Evolutionary conservation across 2,329 filamentous ascomycete genomes (phyloP).

Genomic region (Neobulgaria alba): DNA sequence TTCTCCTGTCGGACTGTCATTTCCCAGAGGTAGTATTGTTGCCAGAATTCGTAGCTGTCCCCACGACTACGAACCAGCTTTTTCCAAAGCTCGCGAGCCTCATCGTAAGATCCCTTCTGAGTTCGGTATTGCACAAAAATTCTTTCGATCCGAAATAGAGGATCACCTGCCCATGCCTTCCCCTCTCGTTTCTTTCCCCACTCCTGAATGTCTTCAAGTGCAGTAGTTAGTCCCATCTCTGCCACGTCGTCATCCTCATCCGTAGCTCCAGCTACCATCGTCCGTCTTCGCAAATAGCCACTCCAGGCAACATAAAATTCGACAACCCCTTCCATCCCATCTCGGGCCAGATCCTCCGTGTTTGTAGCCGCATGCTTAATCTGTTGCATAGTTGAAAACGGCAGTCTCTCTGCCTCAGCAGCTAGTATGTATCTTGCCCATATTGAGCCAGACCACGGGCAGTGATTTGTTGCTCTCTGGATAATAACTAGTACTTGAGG

Average conservation of each 20-base stretch:
- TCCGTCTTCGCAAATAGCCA: slow-evolving; percentile 79
- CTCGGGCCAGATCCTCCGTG: slow-evolving; percentile 73
- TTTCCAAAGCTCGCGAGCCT: slow-evolving; percentile 71
- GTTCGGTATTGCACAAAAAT: slow-evolving; percentile 89
- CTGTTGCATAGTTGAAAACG: slow-evolving; percentile 73
- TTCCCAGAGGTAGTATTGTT: slow-evolving; percentile 87
- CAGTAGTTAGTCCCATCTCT: slow-evolving; percentile 78
- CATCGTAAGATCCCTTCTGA: slow-evolving; percentile 68
- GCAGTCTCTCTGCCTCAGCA: slow-evolving; percentile 67
- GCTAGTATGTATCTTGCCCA: slow-evolving; percentile 87
- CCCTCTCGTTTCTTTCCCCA: slow-evolving; percentile 69
- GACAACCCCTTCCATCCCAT: slow-evolving; percentile 79
- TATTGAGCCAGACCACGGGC: slow-evolving; percentile 82
- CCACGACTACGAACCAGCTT: slow-evolving; percentile 59
- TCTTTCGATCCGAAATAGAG: slow-evolving; percentile 77
- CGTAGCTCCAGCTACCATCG: slow-evolving; percentile 63
- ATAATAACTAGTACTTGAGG: slow-evolving; percentile 59
- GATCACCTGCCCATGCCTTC: slow-evolving; percentile 73
- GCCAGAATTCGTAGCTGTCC: slow-evolving; percentile 88
- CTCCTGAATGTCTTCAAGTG: slow-evolving; percentile 74
- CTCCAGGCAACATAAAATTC: slow-evolving; percentile 94
- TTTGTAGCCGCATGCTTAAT: slow-evolving; percentile 91
- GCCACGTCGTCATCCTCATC: slow-evolving; percentile 85
- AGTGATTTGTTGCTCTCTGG: slow-evolving; percentile 78
- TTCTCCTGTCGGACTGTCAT: slow-evolving; percentile 42